Conservation (phyloP, 257 asterid genomes). For the Fraxinus cuspidata region DNA sequence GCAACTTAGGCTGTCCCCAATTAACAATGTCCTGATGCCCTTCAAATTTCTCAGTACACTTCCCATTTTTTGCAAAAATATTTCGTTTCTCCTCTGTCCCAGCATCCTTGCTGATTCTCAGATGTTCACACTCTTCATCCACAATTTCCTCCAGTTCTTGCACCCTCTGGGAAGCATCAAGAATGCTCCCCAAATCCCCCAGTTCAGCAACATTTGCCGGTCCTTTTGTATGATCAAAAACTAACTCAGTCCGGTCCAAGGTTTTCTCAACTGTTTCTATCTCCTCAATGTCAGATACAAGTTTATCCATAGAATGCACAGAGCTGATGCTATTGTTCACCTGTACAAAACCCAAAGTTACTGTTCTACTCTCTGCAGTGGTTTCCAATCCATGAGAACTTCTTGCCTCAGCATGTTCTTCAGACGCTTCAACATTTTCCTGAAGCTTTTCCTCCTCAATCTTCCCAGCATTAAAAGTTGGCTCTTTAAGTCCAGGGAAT, state of each 20-base stretch:
- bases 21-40: conserved; percentile 23
- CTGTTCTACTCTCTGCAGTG: conserved; percentile 37
- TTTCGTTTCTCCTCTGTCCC: conserved; percentile 29
- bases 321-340: conserved; percentile 34
- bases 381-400: conserved; percentile 38
- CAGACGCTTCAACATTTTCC: conserved; percentile 45
- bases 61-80: conserved; percentile 31
- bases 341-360: conserved; percentile 41
- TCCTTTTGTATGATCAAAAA: conserved; percentile 27
- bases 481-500: conserved; percentile 29
- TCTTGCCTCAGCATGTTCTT: conserved; percentile 39
- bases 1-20: conserved; percentile 24
- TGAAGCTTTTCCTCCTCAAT: conserved; percentile 28
- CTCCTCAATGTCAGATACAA: conserved; percentile 27
- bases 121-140: conserved; percentile 31
- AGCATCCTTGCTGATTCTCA: conserved; percentile 33
- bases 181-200: conserved; percentile 26
- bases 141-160: conserved; percentile 29
- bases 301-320: conserved; percentile 26
- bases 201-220: conserved; percentile 26
- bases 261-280: conserved; percentile 28
- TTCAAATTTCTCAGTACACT: conserved; percentile 31
- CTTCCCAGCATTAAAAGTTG: conserved; percentile 28
- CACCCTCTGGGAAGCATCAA: conserved; percentile 29
- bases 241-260: conserved; percentile 21